Evolutionary conservation across 805 yeast genomes (phyloP).

Genomic region (Starmerella ratchasimensis): DNA sequence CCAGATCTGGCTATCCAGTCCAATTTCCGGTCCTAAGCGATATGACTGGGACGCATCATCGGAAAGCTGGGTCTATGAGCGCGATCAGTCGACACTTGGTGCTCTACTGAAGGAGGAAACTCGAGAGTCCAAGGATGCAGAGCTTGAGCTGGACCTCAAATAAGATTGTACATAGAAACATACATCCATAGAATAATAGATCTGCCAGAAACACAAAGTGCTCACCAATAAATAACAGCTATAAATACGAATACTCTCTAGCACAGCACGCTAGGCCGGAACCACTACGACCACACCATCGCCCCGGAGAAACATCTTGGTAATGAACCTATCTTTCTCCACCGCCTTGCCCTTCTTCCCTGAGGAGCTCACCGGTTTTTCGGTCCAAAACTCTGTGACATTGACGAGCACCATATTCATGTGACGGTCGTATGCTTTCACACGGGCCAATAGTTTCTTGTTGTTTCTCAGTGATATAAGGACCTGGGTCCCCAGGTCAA

Average conservation of each 20-base stretch:
- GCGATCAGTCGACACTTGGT: slow-evolving; percentile 42
- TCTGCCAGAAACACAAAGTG: too few species aligned
- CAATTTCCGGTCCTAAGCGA: slow-evolving; percentile 80
- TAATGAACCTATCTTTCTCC: slow-evolving; percentile 63
- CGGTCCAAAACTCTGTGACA: slow-evolving; percentile 77
- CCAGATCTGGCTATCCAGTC: slow-evolving; percentile 92
- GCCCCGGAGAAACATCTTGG: slow-evolving; percentile 86
- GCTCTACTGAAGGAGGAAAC: slow-evolving; percentile 42
- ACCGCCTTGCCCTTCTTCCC: slow-evolving; percentile 60
- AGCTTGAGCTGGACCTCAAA: slow-evolving; percentile 16
- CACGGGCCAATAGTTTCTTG: slow-evolving; percentile 78
- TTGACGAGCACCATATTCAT: slow-evolving; percentile 85
- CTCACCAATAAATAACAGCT: neutral
- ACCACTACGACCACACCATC: slow-evolving; percentile 78
- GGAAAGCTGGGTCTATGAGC: slow-evolving; percentile 55
- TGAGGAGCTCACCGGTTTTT: slow-evolving; percentile 42
- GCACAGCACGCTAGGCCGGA: slow-evolving; percentile 29
- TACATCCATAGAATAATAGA: neutral
- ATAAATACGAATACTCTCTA: neutral
- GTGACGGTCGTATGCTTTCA: slow-evolving; percentile 92
- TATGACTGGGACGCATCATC: slow-evolving; percentile 58
- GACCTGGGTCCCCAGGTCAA: slow-evolving; percentile 58
- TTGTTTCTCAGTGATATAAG: slow-evolving; percentile 84
- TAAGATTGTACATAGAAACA: slow-evolving; percentile 1
- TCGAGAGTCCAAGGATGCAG: slow-evolving; percentile 9